Evolutionary conservation across 306 rosid genomes (phyloP).

Genomic region (Lupinus albus): DNA sequence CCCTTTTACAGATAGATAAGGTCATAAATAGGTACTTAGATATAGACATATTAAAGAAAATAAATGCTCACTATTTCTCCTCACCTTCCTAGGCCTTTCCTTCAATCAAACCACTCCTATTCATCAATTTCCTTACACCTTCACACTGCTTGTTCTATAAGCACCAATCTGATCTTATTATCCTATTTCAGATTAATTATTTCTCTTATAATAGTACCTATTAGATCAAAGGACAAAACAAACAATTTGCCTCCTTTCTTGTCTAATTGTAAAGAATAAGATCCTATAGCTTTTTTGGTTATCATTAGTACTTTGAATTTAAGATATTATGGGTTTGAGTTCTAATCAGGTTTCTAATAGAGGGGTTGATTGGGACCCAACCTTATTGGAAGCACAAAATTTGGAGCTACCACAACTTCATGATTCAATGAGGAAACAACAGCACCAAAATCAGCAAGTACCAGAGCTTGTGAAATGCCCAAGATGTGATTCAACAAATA

Average conservation of each 20-base stretch:
- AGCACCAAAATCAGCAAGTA: constrained; percentile 48
- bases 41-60: constrained; percentile 43
- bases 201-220: constrained; percentile 45
- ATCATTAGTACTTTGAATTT: not conserved
- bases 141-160: constrained; percentile 34
- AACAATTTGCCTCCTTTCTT: constrained; percentile 17
- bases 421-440: constrained; percentile 46
- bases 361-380: constrained; percentile 64
- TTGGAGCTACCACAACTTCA: constrained; percentile 56
- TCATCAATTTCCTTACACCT: constrained; percentile 35
- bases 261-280: constrained; percentile 3
- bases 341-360: constrained; percentile 71
- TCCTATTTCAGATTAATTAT: constrained; percentile 40
- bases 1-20: constrained; percentile 42
- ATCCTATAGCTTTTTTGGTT: not conserved
- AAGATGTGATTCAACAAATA: constrained; percentile 84
- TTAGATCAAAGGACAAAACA: constrained; percentile 47
- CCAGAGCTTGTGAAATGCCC: constrained; percentile 81
- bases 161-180: constrained; percentile 47
- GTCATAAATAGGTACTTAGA: constrained; percentile 40
- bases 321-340: constrained; percentile 76
- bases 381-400: constrained; percentile 56
- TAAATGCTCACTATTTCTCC: constrained; percentile 63
- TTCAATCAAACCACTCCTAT: constrained; percentile 43
- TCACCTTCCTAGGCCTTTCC: constrained; percentile 57